These are phyloP conservation scores for Boletus pseudo-olivaceus DNA, from an alignment of 768 basidiomycete species.

Conservation along the genomic window DNA sequence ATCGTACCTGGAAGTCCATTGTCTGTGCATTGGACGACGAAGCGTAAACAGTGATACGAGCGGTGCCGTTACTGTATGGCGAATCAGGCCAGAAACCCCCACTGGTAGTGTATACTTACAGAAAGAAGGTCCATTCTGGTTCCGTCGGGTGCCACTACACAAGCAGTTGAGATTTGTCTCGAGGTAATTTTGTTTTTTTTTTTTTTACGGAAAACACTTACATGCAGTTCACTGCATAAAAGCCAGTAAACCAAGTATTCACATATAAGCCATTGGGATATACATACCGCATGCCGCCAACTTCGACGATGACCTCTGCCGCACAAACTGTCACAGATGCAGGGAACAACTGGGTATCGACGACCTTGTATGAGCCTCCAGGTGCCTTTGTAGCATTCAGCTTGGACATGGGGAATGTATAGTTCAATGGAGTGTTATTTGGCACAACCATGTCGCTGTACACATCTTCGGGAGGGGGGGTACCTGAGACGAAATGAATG, in stretches of 20 bases:
- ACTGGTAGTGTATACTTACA: constrained; percentile 24
- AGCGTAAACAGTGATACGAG: constrained; percentile 43
- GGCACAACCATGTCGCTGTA: constrained; percentile 44
- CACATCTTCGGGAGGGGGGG: constrained; percentile 41
- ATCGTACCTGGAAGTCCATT: constrained; percentile 41
- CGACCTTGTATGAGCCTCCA: constrained; percentile 59
- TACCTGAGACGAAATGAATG: constrained; percentile 23
- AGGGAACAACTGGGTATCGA: constrained; percentile 53
- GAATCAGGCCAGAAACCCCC: background rate
- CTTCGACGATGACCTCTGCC: constrained; percentile 56
- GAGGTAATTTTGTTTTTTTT: too few species aligned
- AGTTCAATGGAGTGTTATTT: constrained; percentile 50
- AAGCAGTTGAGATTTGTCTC: background rate
- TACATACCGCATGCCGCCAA: constrained; percentile 56
- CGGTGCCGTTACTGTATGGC: constrained; percentile 33
- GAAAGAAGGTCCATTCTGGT: constrained; percentile 45
- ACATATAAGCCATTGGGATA: background rate
- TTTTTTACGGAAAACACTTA: constrained; percentile 27
- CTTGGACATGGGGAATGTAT: constrained; percentile 52
- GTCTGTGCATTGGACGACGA: constrained; percentile 39
- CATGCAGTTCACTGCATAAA: constrained; percentile 41
- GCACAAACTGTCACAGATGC: constrained; percentile 51
- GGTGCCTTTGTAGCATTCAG: constrained; percentile 39
- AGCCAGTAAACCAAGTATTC: background rate
- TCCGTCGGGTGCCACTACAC: constrained; percentile 50